Conservation (phyloP, 768 basidiomycete genomes). For the Boletus rubropictus region DNA sequence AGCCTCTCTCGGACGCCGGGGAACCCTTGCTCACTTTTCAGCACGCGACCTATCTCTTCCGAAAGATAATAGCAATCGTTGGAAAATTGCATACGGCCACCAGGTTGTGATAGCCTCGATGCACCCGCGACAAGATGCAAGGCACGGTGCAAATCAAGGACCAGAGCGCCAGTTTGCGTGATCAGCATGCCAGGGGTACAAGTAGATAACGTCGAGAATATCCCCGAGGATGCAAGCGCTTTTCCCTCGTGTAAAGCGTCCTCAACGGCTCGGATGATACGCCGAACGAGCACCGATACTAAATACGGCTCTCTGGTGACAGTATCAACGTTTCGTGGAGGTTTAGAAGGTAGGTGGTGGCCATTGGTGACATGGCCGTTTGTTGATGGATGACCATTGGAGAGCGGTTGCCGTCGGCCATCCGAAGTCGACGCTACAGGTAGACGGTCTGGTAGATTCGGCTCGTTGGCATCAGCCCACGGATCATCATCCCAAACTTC, state of each 20-base stretch:
- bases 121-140: slow-evolving; percentile 64
- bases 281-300: slow-evolving; percentile 53
- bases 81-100: slow-evolving; percentile 64
- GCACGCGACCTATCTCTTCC: slow-evolving; percentile 36
- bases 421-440: slow-evolving; percentile 43
- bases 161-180: slow-evolving; percentile 53
- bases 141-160: slow-evolving; percentile 76
- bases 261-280: slow-evolving; percentile 51
- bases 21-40: slow-evolving; percentile 26
- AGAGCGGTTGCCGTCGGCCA: slow-evolving; percentile 45
- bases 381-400: slow-evolving; percentile 16
- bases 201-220: slow-evolving; percentile 38
- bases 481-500: slow-evolving; percentile 63
- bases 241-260: slow-evolving; percentile 63
- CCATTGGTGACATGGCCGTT: slow-evolving; percentile 18
- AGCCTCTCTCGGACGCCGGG: slow-evolving; percentile 40
- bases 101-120: slow-evolving; percentile 43
- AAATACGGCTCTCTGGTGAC: slow-evolving; percentile 45
- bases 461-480: slow-evolving; percentile 48
- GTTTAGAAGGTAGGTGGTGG: slow-evolving; percentile 14
- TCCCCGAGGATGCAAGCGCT: slow-evolving; percentile 51
- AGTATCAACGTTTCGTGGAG: slow-evolving; percentile 13
- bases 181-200: slow-evolving; percentile 49
- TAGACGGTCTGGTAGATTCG: slow-evolving; percentile 25
- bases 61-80: slow-evolving; percentile 76